Percentiles rank a stretch among this genome's conserved stretches.
These are phyloP conservation scores for Rhodotorula glutinis DNA, from an alignment of 1,284 basidiomycete genomes.

Conservation along the genomic window DNA sequence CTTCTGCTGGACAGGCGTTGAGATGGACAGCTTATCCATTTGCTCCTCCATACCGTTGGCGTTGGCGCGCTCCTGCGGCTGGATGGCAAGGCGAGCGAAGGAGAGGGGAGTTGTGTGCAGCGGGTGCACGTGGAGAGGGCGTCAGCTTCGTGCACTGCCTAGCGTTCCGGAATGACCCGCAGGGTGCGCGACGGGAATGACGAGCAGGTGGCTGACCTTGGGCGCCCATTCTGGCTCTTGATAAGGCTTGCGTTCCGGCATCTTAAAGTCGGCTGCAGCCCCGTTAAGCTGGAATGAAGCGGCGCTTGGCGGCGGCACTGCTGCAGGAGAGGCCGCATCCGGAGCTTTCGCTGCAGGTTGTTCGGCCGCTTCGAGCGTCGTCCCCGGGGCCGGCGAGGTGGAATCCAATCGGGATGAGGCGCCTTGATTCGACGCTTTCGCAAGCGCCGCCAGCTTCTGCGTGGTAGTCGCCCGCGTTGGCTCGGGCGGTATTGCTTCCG, in stretches of 20 bases:
- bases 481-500: neutral
- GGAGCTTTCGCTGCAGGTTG: too few species aligned
- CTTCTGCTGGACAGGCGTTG: neutral
- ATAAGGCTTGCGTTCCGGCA: neutral
- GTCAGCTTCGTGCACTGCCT: too few species aligned
- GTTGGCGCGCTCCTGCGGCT: neutral
- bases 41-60: neutral
- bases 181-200: too few species aligned
- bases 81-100: neutral
- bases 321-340: too few species aligned
- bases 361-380: too few species aligned
- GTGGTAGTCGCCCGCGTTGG: neutral
- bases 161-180: too few species aligned
- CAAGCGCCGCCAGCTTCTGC: too few species aligned
- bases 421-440: too few species aligned
- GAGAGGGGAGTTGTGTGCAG: neutral
- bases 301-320: neutral
- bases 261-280: neutral
- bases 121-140: neutral
- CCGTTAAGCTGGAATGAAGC: neutral
- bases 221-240: neutral
- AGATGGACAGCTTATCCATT: neutral
- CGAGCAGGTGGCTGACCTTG: neutral
- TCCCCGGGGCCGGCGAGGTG: too few species aligned
- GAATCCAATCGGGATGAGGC: too few species aligned